Conservation (phyloP, 2,329 filamentous ascomycete species). For the Stachybotrys chartarum region DNA sequence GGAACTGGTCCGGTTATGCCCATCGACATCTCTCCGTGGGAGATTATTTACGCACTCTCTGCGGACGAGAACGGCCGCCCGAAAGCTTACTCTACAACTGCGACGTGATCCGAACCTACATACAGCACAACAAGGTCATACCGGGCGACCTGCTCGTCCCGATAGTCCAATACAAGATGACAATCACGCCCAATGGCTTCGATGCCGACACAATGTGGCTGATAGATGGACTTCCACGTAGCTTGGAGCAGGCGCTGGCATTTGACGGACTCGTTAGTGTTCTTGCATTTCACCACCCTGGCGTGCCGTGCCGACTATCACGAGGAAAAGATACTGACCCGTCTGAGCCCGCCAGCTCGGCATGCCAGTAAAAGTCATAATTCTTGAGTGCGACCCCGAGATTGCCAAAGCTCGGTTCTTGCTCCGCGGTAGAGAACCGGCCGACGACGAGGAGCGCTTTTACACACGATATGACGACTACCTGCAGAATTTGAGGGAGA, state of each 20-base stretch:
- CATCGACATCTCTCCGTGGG: conserved; percentile 1
- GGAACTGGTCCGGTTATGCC: not conserved
- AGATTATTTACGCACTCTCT: not conserved
- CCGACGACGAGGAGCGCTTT: not conserved
- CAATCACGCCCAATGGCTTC: not conserved
- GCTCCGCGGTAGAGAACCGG: not conserved
- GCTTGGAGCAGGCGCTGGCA: not conserved
- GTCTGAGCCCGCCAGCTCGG: not conserved
- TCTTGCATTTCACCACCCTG: not conserved
- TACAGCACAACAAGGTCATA: not conserved
- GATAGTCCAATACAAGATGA: not conserved
- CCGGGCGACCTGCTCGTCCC: not conserved
- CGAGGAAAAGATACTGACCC: not conserved
- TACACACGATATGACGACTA: not conserved
- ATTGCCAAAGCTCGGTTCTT: not conserved
- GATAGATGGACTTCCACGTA: conserved; percentile 1
- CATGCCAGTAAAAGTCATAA: not conserved
- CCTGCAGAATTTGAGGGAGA: not conserved
- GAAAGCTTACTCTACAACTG: not conserved
- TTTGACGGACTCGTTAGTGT: not conserved
- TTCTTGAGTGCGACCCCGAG: not conserved
- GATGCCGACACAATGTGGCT: not conserved
- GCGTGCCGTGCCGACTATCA: not conserved
- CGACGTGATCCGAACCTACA: not conserved
- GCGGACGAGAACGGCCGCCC: not conserved